These are phyloP conservation scores for Alternaria ethzedia DNA, from an alignment of 2,329 filamentous ascomycete genomes.

Conservation along the genomic window DNA sequence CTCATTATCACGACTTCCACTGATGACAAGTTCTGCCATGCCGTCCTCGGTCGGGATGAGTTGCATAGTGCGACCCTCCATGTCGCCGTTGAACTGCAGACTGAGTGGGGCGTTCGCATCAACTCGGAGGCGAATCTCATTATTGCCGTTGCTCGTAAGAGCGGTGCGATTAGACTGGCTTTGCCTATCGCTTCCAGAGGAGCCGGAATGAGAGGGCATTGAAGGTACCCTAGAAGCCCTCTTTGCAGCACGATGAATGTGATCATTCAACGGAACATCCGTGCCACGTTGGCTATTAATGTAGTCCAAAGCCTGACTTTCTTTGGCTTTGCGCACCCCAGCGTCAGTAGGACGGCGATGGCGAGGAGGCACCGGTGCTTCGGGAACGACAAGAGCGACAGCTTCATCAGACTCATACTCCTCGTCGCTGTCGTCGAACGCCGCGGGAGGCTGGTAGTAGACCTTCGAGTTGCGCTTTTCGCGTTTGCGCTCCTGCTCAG, in stretches of 20 bases:
- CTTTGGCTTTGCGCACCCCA: conserved; percentile 25
- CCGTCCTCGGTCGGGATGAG: conserved; percentile 43
- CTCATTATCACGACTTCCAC: conserved; percentile 17
- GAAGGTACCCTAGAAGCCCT: conserved; percentile 32
- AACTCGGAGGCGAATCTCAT: conserved; percentile 46
- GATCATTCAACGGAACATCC: conserved; percentile 33
- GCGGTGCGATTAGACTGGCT: conserved; percentile 37
- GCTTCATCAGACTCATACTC: conserved; percentile 9
- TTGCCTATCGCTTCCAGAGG: conserved; percentile 36
- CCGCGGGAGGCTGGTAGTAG: conserved; percentile 14
- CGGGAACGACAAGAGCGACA: conserved; percentile 2
- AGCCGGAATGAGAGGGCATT: conserved; percentile 38
- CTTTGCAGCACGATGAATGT: conserved; percentile 38
- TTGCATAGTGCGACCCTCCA: conserved; percentile 47
- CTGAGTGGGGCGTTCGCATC: conserved; percentile 41
- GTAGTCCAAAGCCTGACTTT: conserved; percentile 38
- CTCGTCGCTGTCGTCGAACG: conserved; percentile 25
- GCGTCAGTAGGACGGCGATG: conserved; percentile 34
- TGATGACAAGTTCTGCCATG: conserved; percentile 47
- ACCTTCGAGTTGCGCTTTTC: conserved; percentile 21
- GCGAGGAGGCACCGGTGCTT: conserved; percentile 12
- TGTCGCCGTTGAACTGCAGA: conserved; percentile 46
- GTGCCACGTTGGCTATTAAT: conserved; percentile 38
- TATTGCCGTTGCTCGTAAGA: conserved; percentile 36
- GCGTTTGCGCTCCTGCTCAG: conserved; percentile 19